Conservation (phyloP, 257 asterid genomes). For the Sherardia arvensis region DNA sequence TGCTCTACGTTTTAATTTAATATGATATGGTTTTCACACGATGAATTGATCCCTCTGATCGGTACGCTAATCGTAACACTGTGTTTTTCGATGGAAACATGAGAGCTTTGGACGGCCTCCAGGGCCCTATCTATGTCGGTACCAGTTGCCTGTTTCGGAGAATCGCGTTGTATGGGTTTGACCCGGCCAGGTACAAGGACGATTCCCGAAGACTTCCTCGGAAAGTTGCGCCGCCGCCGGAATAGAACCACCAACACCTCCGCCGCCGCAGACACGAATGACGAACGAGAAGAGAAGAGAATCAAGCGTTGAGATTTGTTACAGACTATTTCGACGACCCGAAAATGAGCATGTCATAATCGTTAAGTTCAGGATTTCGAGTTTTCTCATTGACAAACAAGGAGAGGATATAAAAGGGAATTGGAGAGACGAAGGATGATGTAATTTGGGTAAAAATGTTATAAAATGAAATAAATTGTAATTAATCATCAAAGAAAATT, state of each 20-base stretch:
- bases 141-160: slow-evolving; percentile 78
- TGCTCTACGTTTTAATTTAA: too few species aligned
- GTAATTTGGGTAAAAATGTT: too few species aligned
- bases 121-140: slow-evolving; percentile 80
- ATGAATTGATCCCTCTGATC: slow-evolving; percentile 82
- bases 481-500: too few species aligned
- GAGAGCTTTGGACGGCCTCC: slow-evolving; percentile 80
- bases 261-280: not conserved
- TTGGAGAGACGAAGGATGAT: too few species aligned
- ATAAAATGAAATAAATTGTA: too few species aligned
- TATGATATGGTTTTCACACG: too few species aligned
- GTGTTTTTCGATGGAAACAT: slow-evolving; percentile 86
- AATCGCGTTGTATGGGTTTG: slow-evolving; percentile 71
- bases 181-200: slow-evolving; percentile 70
- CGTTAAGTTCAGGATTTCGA: slow-evolving; percentile 55
- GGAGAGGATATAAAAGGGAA: too few species aligned
- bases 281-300: slow-evolving; percentile 37
- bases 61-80: slow-evolving; percentile 74
- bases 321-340: slow-evolving; percentile 39
- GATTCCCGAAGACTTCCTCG: slow-evolving; percentile 46
- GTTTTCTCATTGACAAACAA: slow-evolving; percentile 51
- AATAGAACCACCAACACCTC: slow-evolving; percentile 18
- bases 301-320: slow-evolving; percentile 53
- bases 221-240: slow-evolving; percentile 31
- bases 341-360: slow-evolving; percentile 49